phyloP scores from a whole-genome alignment of 805 yeast genomes.

The Cyberlindnera mississippiensis region DNA sequence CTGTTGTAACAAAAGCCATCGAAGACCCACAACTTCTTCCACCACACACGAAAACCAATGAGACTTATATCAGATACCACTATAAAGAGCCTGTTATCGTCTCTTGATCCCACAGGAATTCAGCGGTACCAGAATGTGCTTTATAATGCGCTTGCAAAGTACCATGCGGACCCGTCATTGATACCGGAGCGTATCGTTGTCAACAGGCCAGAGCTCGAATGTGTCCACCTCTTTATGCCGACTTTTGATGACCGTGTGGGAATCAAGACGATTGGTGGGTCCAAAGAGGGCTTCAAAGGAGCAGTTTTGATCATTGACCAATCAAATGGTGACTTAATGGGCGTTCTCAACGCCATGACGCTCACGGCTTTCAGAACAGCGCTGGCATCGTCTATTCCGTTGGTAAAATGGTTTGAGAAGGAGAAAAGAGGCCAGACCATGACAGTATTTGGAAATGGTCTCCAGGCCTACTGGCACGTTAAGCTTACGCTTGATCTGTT shows the following conservation, averaged over 20 bases:
- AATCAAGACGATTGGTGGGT: slow-evolving; percentile 56
- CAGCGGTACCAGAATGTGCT: slow-evolving; percentile 35
- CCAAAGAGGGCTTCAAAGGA: slow-evolving; percentile 57
- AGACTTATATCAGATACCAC: not conserved
- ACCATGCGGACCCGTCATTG: slow-evolving; percentile 38
- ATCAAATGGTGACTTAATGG: slow-evolving; percentile 45
- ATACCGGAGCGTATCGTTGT: slow-evolving; percentile 55
- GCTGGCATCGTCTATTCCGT: slow-evolving; percentile 46
- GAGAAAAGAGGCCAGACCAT: slow-evolving; percentile 23
- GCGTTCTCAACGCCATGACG: slow-evolving; percentile 53
- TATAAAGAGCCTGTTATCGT: not conserved
- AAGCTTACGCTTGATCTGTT: slow-evolving; percentile 40
- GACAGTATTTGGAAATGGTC: slow-evolving; percentile 56
- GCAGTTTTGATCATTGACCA: slow-evolving; percentile 48
- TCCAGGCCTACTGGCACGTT: slow-evolving; percentile 64
- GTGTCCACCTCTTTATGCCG: slow-evolving; percentile 62
- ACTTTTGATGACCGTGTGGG: slow-evolving; percentile 55
- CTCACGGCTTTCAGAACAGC: slow-evolving; percentile 69
- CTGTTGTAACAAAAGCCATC: no score
- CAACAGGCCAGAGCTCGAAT: slow-evolving; percentile 31
- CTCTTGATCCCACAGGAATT: slow-evolving; percentile 20
- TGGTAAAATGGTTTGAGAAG: slow-evolving; percentile 34
- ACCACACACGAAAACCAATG: not conserved
- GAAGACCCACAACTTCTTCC: no score
- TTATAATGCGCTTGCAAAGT: slow-evolving; percentile 36